Evolutionary conservation across 1,139 yeast genomes (phyloP).

Genomic region (Meyerozyma carpophila): DNA sequence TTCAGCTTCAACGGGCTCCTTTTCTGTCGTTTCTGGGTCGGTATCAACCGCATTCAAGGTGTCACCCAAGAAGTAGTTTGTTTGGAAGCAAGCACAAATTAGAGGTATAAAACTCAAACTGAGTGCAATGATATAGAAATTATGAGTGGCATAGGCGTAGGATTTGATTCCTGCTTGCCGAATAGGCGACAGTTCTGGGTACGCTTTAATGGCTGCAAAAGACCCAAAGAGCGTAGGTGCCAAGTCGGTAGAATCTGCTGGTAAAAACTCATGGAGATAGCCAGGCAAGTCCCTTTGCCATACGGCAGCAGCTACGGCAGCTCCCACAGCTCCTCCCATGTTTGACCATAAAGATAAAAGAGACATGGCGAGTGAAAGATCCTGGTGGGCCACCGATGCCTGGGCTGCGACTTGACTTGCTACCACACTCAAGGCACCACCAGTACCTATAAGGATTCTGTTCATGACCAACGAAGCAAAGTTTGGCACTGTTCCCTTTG

Average conservation of each 20-base stretch:
- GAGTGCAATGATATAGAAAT: slow-evolving; percentile 18
- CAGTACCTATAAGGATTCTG: slow-evolving; percentile 21
- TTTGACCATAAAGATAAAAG: slow-evolving; percentile 34
- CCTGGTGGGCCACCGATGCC: slow-evolving; percentile 40
- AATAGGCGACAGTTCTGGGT: slow-evolving; percentile 16
- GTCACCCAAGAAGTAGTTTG: slow-evolving; percentile 27
- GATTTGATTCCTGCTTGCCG: slow-evolving; percentile 26
- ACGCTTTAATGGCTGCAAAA: slow-evolving; percentile 13
- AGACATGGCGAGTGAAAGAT: slow-evolving; percentile 40
- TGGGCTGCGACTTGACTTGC: slow-evolving; percentile 27
- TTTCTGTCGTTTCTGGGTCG: not conserved
- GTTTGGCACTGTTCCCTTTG: slow-evolving; percentile 12
- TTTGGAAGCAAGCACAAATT: slow-evolving; percentile 22
- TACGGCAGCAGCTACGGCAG: slow-evolving; percentile 42
- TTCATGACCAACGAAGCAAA: slow-evolving; percentile 14
- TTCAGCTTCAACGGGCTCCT: not conserved
- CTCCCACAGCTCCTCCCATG: slow-evolving; percentile 42
- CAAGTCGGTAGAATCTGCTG: slow-evolving; percentile 12
- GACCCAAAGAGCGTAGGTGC: slow-evolving; percentile 7
- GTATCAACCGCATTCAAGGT: slow-evolving; percentile 23
- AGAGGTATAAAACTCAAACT: slow-evolving; percentile 21
- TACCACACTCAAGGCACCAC: slow-evolving; percentile 26
- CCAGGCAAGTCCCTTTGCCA: slow-evolving; percentile 39
- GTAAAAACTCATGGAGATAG: slow-evolving; percentile 18
- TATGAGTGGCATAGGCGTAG: slow-evolving; percentile 17